A percentile compares a stretch with the other conserved stretches of the same genome.
Conservation (phyloP, 352 stramenopile genomes). For the Phytophthora kernoviae region DNA sequence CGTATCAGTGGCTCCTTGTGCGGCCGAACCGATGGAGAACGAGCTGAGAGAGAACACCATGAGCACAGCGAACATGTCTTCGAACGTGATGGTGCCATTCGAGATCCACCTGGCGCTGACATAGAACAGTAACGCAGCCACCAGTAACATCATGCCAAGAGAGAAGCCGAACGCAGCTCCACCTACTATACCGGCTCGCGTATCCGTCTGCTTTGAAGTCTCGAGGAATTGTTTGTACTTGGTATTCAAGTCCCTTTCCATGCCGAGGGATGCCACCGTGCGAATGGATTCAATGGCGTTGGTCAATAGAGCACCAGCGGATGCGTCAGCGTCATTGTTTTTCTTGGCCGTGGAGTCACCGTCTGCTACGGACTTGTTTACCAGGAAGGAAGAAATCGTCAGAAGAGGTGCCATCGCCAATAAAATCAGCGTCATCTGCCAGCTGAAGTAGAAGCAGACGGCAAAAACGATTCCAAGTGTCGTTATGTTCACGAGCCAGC, state of each 20-base stretch:
- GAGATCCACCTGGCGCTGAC: conserved; percentile 55
- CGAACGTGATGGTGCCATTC: conserved; percentile 16
- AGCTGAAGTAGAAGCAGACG: conserved; percentile 45
- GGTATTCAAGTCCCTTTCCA: conserved; percentile 27
- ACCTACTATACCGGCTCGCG: conserved; percentile 42
- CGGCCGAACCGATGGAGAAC: not conserved
- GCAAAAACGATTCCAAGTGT: conserved; percentile 30
- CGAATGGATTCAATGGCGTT: conserved; percentile 42
- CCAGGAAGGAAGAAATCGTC: conserved; percentile 9
- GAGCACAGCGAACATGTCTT: not conserved
- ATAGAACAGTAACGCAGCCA: conserved; percentile 73
- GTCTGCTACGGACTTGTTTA: conserved; percentile 14
- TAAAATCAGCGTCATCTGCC: conserved; percentile 48
- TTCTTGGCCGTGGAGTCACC: conserved; percentile 23
- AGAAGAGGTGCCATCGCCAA: conserved; percentile 34
- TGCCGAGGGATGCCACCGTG: conserved; percentile 46
- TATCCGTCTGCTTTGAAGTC: conserved; percentile 26
- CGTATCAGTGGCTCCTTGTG: not conserved
- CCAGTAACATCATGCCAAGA: conserved; percentile 57
- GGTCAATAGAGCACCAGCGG: conserved; percentile 26
- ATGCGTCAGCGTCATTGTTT: conserved; percentile 31
- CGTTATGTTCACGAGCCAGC: conserved; percentile 31
- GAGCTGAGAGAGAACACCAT: not conserved
- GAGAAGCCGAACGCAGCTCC: conserved; percentile 57
- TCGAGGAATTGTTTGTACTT: conserved; percentile 31